Evolutionary conservation across 176 grass and related monocot species (phyloP).

Genomic region (Oryza glumipatula): DNA sequence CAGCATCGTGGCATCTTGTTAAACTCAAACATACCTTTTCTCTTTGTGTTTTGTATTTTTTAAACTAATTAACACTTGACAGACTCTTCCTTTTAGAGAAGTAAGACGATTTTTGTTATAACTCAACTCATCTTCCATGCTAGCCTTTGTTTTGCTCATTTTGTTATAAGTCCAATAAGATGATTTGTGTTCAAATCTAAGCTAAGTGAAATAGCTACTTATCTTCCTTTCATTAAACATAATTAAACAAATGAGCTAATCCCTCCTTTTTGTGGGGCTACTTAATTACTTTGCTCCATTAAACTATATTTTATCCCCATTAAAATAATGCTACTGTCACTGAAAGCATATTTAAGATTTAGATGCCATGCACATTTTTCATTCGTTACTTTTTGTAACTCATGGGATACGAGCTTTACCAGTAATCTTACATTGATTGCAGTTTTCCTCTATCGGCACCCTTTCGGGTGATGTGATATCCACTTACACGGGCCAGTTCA

Average conservation of each 20-base stretch:
- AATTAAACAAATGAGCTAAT: constrained; percentile 1
- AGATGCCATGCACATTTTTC: background rate
- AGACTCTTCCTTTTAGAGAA: background rate
- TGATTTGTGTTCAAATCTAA: background rate
- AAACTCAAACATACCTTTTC: constrained; percentile 2
- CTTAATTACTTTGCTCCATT: constrained; percentile 10
- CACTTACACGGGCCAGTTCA: constrained; percentile 62
- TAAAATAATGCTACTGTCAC: background rate
- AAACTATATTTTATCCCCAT: background rate
- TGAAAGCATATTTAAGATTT: background rate
- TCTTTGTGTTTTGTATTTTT: background rate
- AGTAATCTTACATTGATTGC: constrained; percentile 31
- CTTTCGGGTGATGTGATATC: constrained; percentile 63
- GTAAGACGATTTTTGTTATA: background rate
- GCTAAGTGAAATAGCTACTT: background rate
- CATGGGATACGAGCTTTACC: background rate
- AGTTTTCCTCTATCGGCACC: constrained; percentile 58
- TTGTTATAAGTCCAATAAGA: constrained; percentile 14
- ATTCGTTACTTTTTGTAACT: constrained; percentile 15
- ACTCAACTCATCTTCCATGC: too few species aligned
- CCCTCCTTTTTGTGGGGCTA: background rate
- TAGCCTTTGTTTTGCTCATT: background rate
- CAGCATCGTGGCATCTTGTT: background rate
- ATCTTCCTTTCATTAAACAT: background rate
- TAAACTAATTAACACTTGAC: constrained; percentile 10